Evolutionary conservation across 2,329 filamentous ascomycete species (phyloP).

Genomic region (Curvularia sp.): DNA sequence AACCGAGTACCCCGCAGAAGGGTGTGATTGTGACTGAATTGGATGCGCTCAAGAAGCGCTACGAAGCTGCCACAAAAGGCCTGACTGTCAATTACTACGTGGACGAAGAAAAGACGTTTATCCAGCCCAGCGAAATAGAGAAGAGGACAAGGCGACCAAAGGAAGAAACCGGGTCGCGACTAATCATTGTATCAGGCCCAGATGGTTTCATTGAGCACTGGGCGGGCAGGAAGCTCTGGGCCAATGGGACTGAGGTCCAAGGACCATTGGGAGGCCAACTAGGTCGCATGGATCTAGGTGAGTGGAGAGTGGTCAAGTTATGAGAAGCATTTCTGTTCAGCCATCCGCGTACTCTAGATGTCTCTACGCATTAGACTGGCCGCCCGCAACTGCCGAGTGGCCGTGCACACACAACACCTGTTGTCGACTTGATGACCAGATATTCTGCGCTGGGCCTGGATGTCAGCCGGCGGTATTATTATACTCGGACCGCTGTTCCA

Average conservation of each 20-base stretch:
- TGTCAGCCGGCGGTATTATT: background rate
- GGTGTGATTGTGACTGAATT: constrained; percentile 46
- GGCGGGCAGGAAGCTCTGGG: constrained; percentile 82
- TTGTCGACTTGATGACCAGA: background rate
- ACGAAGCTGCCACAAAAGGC: constrained; percentile 26
- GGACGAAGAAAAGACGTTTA: constrained; percentile 76
- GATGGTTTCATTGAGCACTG: constrained; percentile 86
- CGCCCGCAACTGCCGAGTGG: background rate
- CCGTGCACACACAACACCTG: background rate
- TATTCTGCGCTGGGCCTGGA: background rate
- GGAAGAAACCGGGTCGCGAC: constrained; percentile 59
- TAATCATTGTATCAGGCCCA: constrained; percentile 88
- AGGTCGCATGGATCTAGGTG: constrained; percentile 64
- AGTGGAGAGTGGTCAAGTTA: constrained; percentile 67
- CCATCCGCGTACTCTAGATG: background rate
- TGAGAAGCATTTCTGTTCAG: constrained; percentile 39
- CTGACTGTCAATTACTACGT: constrained; percentile 75
- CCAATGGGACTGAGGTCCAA: constrained; percentile 74
- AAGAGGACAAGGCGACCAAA: constrained; percentile 29
- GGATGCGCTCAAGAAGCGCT: constrained; percentile 15
- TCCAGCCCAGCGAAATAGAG: constrained; percentile 56
- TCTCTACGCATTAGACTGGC: background rate
- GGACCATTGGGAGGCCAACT: constrained; percentile 76
- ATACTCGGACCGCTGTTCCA: background rate
- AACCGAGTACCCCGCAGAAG: constrained; percentile 23